Base-by-base conservation (phyloP, 805 yeast species). In the Yueomyces sinensis region DNA sequence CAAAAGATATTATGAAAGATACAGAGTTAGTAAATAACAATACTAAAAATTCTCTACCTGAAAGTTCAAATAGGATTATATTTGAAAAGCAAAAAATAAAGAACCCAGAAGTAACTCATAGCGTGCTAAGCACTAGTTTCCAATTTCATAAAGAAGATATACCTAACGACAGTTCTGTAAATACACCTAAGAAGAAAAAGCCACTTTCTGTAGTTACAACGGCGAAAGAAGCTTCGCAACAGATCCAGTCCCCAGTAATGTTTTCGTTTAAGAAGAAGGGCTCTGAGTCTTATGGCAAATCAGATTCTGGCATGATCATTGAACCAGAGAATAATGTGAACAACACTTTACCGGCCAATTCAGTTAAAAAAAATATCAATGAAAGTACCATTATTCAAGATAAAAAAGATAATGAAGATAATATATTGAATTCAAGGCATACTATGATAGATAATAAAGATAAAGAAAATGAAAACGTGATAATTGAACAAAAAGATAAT, bases 331-430 rank as follows among this genome's bases (percentile, higher is more conserved):
- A 20, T 7, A 7, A 7, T 7, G 24, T 7, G 7, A 20, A 20
- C 11, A 20, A 11, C 7, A 7, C 24, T 20, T 20, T 20, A 11
- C 11, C 7, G 24, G 24, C 11, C 7, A 20, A 11, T 20, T 7
- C 11, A 7, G 24, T 20, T 7, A 20, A 11, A 7, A 20, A 11
- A 20, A 20, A 11, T 7, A 11, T 7, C 11, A 20, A 9, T 25
- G n/a, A 6, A 25, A n/a, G 15, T 11, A 13, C 28, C 15, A n/a
- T n/a, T 25, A n/a, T 9, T 25, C 13, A 25, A 52, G 61, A 7
- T 5, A 25, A 11, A 25, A 6, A 11, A 13, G 28, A 25, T n/a
- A n/a, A n/a, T n/a, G n/a, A n/a, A n/a, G n/a, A n/a, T n/a, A n/a
- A n/a, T n/a, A n/a, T n/a, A n/a, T n/a, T n/a, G 15, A n/a, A 25